Percentiles rank a stretch among this genome's conserved stretches.
Conservation (phyloP, 2,329 filamentous ascomycete genomes). For the Diplodia intermedia region DNA sequence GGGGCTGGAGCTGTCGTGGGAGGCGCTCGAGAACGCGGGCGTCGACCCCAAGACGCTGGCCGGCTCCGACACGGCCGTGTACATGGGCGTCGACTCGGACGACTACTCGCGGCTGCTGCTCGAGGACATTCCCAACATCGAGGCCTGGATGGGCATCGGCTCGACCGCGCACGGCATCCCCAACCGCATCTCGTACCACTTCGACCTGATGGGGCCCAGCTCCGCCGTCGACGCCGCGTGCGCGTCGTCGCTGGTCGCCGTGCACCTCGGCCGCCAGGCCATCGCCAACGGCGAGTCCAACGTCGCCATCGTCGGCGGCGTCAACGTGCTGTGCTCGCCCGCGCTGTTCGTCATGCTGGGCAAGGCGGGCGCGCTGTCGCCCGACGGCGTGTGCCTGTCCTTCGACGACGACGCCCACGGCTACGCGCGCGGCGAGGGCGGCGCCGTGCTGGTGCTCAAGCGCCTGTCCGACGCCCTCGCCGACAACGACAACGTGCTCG, state of each 20-base stretch:
- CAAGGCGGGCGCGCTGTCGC: constrained; percentile 39
- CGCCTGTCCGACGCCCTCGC: constrained; percentile 39
- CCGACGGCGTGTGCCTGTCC: constrained; percentile 38
- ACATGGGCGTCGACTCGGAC: constrained; percentile 41
- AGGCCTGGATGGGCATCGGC: constrained; percentile 52
- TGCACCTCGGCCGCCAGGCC: constrained; percentile 44
- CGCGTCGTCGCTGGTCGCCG: constrained; percentile 45
- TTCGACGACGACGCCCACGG: constrained; percentile 45
- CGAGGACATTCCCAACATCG: constrained; percentile 49
- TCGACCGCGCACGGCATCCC: constrained; percentile 49
- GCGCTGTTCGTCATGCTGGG: constrained; percentile 42
- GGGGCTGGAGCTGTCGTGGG: constrained; percentile 35
- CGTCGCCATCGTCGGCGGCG: constrained; percentile 44
- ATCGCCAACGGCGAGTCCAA: constrained; percentile 42
- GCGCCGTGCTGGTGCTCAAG: constrained; percentile 43
- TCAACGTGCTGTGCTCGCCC: constrained; percentile 46
- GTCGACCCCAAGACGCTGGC: constrained; percentile 35
- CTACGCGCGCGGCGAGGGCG: constrained; percentile 46
- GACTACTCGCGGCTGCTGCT: constrained; percentile 49
- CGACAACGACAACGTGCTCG: constrained; percentile 44
- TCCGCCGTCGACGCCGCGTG: constrained; percentile 49
- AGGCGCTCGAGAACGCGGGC: constrained; percentile 36
- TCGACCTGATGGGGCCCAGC: constrained; percentile 52
- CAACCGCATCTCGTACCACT: constrained; percentile 46
- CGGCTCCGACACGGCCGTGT: constrained; percentile 40